Evolutionary conservation across 176 grass and related monocot genomes (phyloP).

Genomic region (Typha latifolia): DNA sequence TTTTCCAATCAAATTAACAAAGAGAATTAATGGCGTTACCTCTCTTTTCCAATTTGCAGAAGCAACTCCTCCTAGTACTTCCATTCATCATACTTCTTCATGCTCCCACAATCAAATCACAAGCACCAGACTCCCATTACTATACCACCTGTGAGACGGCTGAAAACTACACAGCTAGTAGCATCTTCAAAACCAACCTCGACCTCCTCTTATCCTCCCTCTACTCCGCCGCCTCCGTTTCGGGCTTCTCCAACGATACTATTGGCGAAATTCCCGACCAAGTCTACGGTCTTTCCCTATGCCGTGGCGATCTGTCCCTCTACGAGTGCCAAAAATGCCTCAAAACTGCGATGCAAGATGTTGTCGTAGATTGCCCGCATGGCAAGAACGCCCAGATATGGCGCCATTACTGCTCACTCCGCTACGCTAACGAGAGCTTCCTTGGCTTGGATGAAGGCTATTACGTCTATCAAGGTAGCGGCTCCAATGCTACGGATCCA

Average conservation of each 20-base stretch:
- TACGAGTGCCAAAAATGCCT: conserved; percentile 21
- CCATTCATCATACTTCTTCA: not conserved
- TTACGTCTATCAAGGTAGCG: too few relatives aligned
- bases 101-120: not conserved
- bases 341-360: not conserved
- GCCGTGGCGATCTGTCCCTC: conserved; percentile 7
- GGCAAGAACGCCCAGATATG: not conserved
- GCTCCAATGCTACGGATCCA: too few relatives aligned
- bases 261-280: not conserved
- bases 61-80: not conserved
- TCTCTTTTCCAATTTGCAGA: too few relatives aligned
- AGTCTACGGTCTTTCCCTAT: conserved; percentile 24
- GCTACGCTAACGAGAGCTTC: conserved; percentile 24
- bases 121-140: not conserved
- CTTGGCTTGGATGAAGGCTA: not conserved
- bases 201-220: not conserved
- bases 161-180: not conserved
- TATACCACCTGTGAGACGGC: not conserved
- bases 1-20: too few relatives aligned
- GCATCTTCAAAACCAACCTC: not conserved
- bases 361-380: not conserved
- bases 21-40: too few relatives aligned
- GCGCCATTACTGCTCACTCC: conserved; percentile 35
- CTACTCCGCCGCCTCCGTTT: not conserved
- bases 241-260: not conserved